Conservation (phyloP, 805 yeast genomes). For the Candida loeiensis region DNA sequence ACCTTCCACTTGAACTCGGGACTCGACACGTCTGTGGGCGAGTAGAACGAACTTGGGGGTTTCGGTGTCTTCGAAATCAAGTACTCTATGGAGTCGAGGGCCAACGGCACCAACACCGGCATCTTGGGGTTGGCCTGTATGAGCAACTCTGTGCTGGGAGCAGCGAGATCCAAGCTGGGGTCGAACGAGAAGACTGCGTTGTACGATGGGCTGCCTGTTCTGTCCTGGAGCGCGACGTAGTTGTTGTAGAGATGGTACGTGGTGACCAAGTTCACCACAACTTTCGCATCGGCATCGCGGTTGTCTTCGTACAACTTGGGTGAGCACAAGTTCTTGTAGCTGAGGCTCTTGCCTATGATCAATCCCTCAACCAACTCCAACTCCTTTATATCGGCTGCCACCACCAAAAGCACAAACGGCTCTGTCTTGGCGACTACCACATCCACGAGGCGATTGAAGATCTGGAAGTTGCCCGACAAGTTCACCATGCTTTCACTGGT, state of each 20-base stretch:
- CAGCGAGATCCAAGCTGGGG: constrained; percentile 24
- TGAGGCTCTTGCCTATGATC: constrained; percentile 65
- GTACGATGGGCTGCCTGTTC: constrained; percentile 16
- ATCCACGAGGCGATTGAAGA: constrained; percentile 50
- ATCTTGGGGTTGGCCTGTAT: constrained; percentile 19
- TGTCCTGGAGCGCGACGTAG: constrained; percentile 19
- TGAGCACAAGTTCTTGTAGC: constrained; percentile 66
- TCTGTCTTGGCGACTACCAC: constrained; percentile 14
- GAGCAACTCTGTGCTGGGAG: constrained; percentile 36
- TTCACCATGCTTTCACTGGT: constrained; percentile 51
- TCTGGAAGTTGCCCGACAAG: constrained; percentile 58
- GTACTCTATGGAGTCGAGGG: constrained; percentile 34
- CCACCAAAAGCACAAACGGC: constrained; percentile 34
- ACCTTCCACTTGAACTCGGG: constrained; percentile 32
- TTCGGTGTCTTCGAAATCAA: constrained; percentile 18
- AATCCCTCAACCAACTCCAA: constrained; percentile 76
- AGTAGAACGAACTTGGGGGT: constrained; percentile 19
- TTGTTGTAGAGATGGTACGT: constrained; percentile 34
- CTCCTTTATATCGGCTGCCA: constrained; percentile 63
- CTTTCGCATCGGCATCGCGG: constrained; percentile 15
- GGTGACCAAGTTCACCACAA: constrained; percentile 24
- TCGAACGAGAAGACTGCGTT: constrained; percentile 38
- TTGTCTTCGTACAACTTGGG: constrained; percentile 49
- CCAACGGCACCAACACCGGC: constrained; percentile 36
- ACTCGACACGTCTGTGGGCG: constrained; percentile 14